Conservation (phyloP, 2,329 filamentous ascomycete genomes). For the Blastomyces gilchristii region DNA sequence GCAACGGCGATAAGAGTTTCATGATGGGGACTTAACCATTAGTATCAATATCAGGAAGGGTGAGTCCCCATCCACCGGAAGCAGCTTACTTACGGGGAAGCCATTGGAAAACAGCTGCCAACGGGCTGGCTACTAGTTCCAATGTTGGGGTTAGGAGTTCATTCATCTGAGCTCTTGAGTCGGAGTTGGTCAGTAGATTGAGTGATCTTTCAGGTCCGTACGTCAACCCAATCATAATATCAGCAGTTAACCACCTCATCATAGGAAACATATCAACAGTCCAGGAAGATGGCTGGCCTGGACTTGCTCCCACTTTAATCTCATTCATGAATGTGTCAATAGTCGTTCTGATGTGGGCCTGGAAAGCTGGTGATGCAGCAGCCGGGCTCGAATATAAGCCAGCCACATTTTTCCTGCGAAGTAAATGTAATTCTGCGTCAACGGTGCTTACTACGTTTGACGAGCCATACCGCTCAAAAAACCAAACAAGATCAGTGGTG, state of each 20-base stretch:
- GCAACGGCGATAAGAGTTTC: constrained; percentile 1
- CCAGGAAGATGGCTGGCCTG: not conserved
- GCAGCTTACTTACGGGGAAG: constrained; percentile 13
- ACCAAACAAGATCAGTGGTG: constrained; percentile 4
- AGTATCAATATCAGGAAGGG: not conserved
- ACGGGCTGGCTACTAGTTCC: constrained; percentile 1
- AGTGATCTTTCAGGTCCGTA: constrained; percentile 11
- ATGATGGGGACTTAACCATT: not conserved
- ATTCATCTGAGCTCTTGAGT: constrained; percentile 11
- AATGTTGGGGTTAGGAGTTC: constrained; percentile 8
- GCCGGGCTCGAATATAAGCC: constrained; percentile 13
- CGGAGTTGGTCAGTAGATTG: constrained; percentile 11
- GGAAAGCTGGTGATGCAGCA: constrained; percentile 10
- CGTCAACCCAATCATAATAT: constrained; percentile 15
- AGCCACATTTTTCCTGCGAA: constrained; percentile 13
- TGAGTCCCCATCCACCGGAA: not conserved
- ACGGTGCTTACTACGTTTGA: constrained; percentile 16
- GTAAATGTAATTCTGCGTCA: constrained; percentile 14
- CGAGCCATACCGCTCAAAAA: constrained; percentile 15
- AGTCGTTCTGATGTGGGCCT: constrained; percentile 10
- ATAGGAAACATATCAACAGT: constrained; percentile 13
- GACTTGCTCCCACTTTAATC: constrained; percentile 11
- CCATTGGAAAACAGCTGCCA: constrained; percentile 9
- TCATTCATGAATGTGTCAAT: constrained; percentile 13
- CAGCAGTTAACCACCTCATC: constrained; percentile 14